Evolutionary conservation across 1,284 basidiomycete genomes (phyloP), one percentile per base, ranked within the genome.

Genomic region (Sanguinoderma infundibulare): DNA sequence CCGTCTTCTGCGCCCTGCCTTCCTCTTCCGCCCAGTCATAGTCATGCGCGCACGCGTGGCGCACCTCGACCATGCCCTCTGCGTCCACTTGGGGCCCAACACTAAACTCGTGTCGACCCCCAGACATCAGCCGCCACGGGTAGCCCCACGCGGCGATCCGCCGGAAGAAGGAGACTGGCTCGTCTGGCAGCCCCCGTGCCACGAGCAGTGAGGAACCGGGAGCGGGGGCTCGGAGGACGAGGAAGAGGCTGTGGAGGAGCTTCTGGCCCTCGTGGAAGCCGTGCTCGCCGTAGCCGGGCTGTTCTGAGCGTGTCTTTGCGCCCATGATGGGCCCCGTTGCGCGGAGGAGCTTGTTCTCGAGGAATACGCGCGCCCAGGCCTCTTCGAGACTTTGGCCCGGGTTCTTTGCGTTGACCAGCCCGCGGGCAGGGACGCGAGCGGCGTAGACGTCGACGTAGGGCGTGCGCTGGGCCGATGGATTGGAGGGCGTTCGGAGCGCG

Each of bases 91-190:
- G n/a, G n/a, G 24, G 47, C 24, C 57, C 61, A 26, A 62, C 53
- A 47, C 57, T 50, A 40, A 55, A 56, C 39, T 67, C 63, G 32
- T 67, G 63, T 44, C 66, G 47, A 6, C 66, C 66, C 5, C 66
- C 66, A 5, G 54, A 39, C 66, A 65, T 65, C 36, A 67, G 22
- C 56, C 63, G 26, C 61, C 63, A 67, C 7, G 66, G 66, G 51
- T 62, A 65, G 1, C 66, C 66, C 57, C 56, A 61, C 6, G 38
- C 42, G 14, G 63, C 63, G 15, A 67, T 40, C 38, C 39, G 40
- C 50, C 58, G 57, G 55, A 63, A 63, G 57, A 64, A 67, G 22
- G 58, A 30, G 17, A 59, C 51, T 0, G 55, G 14, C 12, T 30
- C 40, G 22, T 38, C 39, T 9, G 60, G 53, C 46, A 59, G 55